phyloP scores from a whole-genome alignment of 108 stramenopile genomes.

The Cylindrotheca fusiformis region DNA sequence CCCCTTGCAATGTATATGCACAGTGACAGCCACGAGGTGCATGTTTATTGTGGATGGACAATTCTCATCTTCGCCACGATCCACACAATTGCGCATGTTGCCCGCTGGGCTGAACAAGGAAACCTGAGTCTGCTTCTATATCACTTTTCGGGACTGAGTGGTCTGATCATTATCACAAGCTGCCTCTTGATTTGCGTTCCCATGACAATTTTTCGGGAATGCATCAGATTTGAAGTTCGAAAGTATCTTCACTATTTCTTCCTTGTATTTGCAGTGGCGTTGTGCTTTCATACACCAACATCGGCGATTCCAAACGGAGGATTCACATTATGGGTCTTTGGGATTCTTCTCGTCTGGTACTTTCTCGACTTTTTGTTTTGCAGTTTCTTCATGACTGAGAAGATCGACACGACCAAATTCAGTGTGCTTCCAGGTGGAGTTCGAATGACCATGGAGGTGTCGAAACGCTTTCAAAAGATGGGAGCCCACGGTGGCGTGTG shows the following conservation, averaged over 20 bases:
- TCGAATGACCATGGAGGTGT: conserved; percentile 34
- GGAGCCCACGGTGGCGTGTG: conserved; percentile 26
- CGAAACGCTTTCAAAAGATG: conserved; percentile 31
- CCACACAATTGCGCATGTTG: conserved; percentile 37
- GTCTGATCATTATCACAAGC: conserved; percentile 29
- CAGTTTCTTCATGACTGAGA: conserved; percentile 49
- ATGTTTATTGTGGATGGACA: conserved; percentile 44
- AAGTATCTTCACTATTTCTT: conserved; percentile 47
- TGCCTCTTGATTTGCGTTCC: conserved; percentile 36
- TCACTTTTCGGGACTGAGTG: conserved; percentile 34
- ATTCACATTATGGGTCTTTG: conserved; percentile 36
- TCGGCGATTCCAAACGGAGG: conserved; percentile 41
- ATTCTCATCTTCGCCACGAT: conserved; percentile 33
- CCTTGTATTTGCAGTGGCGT: conserved; percentile 38
- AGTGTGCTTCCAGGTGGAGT: conserved; percentile 36
- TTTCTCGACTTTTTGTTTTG: conserved; percentile 35
- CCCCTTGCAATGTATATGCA: conserved; percentile 40
- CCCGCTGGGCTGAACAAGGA: conserved; percentile 42
- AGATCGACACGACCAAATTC: conserved; percentile 37
- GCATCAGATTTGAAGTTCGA: conserved; percentile 40
- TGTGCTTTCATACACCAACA: conserved; percentile 36
- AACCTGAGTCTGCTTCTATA: conserved; percentile 34
- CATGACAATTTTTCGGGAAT: conserved; percentile 29
- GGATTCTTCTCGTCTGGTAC: conserved; percentile 37
- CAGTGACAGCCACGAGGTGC: conserved; percentile 37